Evolutionary conservation across 306 rosid species (phyloP).

Genomic region (Mimosa pudica): DNA sequence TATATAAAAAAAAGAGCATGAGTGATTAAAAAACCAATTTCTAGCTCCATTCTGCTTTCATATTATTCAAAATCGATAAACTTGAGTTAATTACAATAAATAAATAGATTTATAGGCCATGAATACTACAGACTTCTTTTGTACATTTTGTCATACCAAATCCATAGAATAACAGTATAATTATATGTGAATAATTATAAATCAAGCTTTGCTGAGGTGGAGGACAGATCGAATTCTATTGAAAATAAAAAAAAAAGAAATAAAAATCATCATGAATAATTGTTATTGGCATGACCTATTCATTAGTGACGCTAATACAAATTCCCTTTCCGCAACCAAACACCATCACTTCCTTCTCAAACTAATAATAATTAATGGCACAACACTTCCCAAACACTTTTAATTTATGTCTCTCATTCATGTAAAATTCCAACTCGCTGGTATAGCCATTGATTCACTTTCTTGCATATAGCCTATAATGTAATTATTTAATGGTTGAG

Average conservation of each 20-base stretch:
- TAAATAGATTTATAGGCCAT: too few relatives aligned
- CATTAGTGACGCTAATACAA: slow-evolving; percentile 19
- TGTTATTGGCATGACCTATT: neutral
- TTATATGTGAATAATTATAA: neutral
- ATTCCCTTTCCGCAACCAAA: slow-evolving; percentile 56
- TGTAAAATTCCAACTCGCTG: slow-evolving; percentile 21
- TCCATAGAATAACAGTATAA: neutral
- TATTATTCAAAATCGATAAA: too few relatives aligned
- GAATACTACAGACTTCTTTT: too few relatives aligned
- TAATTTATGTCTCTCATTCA: slow-evolving; percentile 29
- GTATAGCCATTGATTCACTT: slow-evolving; percentile 23
- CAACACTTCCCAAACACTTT: slow-evolving; percentile 21
- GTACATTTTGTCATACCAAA: too few relatives aligned
- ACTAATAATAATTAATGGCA: slow-evolving; percentile 16
- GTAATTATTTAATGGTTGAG: slow-evolving; percentile 44
- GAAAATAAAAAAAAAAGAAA: too few relatives aligned
- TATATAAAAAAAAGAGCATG: too few relatives aligned
- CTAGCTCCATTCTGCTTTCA: neutral
- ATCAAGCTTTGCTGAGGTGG: neutral
- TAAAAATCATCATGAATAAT: neutral
- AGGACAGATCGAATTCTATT: neutral
- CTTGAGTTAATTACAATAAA: neutral
- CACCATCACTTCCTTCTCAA: slow-evolving; percentile 45
- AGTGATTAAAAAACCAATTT: too few relatives aligned
- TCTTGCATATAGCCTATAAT: slow-evolving; percentile 3